Base-by-base conservation (phyloP, 2,329 filamentous ascomycete species). In the Ustulina deusta region DNA sequence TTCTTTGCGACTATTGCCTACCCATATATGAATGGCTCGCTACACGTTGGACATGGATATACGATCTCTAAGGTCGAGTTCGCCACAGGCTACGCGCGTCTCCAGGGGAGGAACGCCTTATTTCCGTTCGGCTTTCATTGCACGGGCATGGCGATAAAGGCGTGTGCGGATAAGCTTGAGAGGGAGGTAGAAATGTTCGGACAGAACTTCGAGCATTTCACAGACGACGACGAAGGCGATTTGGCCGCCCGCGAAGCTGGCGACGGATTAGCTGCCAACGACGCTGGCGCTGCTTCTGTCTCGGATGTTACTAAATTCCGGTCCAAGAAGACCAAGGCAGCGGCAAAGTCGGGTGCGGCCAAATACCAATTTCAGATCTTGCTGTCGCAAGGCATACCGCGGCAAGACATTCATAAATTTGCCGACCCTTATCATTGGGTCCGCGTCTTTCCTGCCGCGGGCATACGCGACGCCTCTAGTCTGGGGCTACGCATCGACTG, bases 401-500 rank as follows among this genome's bases (percentile, higher is more conserved):
- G 89, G 56, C 89, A 95, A 74, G 94, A 99, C 72, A 97, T 99
- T 69, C 92, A 97, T 82, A 91, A 91, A 73, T 99, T 99, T 77
- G 91, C 96, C 65, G 93, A 99, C 77, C 88, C 95, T n/a, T 86
- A 90, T 63, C 86, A 97, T 82, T 98, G 95, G 96, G 89, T 99
- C 61, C 85, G 95, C 71, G 93, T 91, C 83, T 99, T 98, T 83
- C 96, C 93, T n/a, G n/a, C n/a, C n/a, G n/a, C n/a, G n/a, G n/a
- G n/a, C n/a, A n/a, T n/a, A n/a, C n/a, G n/a, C n/a, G n/a, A n/a
- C n/a, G n/a, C n/a, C n/a, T n/a, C n/a, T n/a, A n/a, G n/a, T n/a
- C n/a, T n/a, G n/a, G n/a, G n/a, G n/a, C n/a, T n/a, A n/a, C 87
- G 94, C 74, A 92, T 98, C 75, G 96, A 98, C 79, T 99, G 95